These are phyloP conservation scores for Cryptococcus deneoformans DNA, from an alignment of 1,284 basidiomycete genomes.

Conservation along the genomic window DNA sequence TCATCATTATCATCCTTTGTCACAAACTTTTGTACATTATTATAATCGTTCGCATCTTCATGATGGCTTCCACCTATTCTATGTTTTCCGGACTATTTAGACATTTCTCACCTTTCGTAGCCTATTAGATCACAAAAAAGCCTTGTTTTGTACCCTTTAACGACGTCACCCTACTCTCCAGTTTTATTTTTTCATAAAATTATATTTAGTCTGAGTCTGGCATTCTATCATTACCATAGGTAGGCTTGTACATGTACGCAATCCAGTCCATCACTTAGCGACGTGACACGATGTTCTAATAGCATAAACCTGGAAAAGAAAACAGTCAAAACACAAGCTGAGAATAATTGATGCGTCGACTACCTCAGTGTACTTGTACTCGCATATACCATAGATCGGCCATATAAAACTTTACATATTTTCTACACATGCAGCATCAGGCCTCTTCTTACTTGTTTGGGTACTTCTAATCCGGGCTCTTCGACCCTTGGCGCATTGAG, in stretches of 20 bases:
- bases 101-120: not conserved
- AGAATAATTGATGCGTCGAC: too few species aligned
- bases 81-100: not conserved
- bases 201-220: not conserved
- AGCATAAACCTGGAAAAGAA: too few species aligned
- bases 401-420: too few species aligned
- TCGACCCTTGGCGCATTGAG: conserved; percentile 23
- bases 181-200: not conserved
- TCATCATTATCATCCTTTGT: not conserved
- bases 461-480: conserved; percentile 19
- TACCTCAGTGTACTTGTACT: too few species aligned
- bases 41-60: not conserved
- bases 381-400: too few species aligned
- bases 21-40: not conserved
- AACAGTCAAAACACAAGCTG: too few species aligned
- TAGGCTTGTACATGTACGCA: too few species aligned
- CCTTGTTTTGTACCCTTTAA: too few species aligned
- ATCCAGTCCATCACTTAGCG: too few species aligned
- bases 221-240: not conserved
- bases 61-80: not conserved
- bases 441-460: conserved; percentile 20
- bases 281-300: too few species aligned
- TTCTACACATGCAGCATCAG: conserved; percentile 5
- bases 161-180: too few species aligned
- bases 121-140: not conserved